Percentiles rank a stretch among this genome's conserved stretches.
Evolutionary conservation across 2,329 filamentous ascomycete species (phyloP).

Genomic region (Colletotrichum orchidophilum): DNA sequence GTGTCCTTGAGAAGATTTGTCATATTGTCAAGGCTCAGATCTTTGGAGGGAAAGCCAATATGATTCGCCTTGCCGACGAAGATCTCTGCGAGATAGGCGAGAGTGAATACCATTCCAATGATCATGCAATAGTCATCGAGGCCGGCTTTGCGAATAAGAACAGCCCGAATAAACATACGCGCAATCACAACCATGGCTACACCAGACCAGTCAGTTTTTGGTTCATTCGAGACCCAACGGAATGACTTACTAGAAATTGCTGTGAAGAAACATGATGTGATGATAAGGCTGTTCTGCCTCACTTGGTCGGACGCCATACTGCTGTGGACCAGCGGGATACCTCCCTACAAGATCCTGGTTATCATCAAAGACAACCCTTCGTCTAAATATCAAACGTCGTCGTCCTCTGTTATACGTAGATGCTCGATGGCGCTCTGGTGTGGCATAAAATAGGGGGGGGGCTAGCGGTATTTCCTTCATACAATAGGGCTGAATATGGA

Average conservation of each 20-base stretch:
- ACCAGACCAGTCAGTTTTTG: neutral
- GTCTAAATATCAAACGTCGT: neutral
- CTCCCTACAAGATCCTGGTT: neutral
- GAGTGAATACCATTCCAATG: slow-evolving; percentile 18
- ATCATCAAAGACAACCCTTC: neutral
- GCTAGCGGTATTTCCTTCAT: neutral
- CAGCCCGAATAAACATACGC: slow-evolving; percentile 29
- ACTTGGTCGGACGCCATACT: slow-evolving; percentile 36
- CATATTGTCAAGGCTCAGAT: slow-evolving; percentile 35
- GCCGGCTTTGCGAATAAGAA: slow-evolving; percentile 35
- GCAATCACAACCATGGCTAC: slow-evolving; percentile 33
- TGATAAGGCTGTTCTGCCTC: slow-evolving; percentile 36
- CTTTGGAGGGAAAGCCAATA: slow-evolving; percentile 35
- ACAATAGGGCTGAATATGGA: neutral
- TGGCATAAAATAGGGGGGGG: neutral
- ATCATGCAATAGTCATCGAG: slow-evolving; percentile 36
- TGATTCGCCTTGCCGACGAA: slow-evolving; percentile 35
- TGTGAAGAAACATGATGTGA: slow-evolving; percentile 33
- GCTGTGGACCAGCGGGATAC: neutral
- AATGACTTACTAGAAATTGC: slow-evolving; percentile 30
- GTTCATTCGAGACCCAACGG: neutral
- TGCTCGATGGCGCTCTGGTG: neutral
- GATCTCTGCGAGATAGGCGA: slow-evolving; percentile 36
- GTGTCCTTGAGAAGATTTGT: slow-evolving; percentile 40
- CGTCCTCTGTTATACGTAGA: neutral